Evolutionary conservation across 495 filamentous ascomycete species (phyloP).

Genomic region (Cercophora sp.): DNA sequence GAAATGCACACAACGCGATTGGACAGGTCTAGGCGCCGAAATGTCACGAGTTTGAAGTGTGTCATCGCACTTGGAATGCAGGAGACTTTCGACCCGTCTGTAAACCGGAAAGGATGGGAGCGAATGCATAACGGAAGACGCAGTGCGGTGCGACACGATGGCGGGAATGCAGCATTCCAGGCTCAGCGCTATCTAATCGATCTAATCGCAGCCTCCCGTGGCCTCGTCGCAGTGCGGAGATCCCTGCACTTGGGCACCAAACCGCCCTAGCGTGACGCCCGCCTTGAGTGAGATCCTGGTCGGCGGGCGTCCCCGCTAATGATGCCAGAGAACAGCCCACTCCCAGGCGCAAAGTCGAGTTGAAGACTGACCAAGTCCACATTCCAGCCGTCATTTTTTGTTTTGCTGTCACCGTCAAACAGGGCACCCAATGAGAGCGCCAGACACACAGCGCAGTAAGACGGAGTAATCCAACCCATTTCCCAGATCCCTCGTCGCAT

Average conservation of each 20-base stretch:
- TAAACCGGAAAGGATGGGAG: no score
- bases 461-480: constrained; percentile 4
- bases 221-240: neutral
- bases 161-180: neutral
- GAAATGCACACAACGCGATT: no score
- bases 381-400: neutral
- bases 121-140: no score
- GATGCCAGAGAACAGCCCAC: neutral
- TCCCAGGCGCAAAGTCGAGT: neutral
- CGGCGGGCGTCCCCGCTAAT: neutral
- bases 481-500: neutral
- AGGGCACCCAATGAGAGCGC: no score
- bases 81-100: no score
- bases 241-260: neutral
- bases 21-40: no score
- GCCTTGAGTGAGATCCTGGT: neutral
- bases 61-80: no score
- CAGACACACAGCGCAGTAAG: neutral
- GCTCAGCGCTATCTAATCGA: constrained; percentile 15
- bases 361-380: neutral
- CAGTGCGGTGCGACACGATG: no score
- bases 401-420: neutral
- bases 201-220: constrained; percentile 9
- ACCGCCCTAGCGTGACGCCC: neutral
- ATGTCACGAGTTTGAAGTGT: no score